Base-by-base conservation (phyloP, 192 early-diverging fungal species). In the Coemansia sp. region DNA sequence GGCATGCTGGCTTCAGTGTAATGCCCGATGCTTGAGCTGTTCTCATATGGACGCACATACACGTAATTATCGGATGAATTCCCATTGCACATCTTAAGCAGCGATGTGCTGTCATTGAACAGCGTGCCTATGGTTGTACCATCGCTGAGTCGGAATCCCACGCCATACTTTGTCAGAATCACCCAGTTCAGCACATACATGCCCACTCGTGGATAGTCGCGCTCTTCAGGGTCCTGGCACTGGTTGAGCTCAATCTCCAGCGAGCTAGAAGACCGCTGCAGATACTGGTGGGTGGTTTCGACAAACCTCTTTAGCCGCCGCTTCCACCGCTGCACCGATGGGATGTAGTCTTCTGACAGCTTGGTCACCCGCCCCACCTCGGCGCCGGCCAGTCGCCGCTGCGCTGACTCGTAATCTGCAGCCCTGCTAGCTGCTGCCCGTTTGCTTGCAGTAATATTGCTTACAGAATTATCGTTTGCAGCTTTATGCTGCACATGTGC, bases 141-240 rank as follows among this genome's bases (percentile, higher is more conserved):
- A 63, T 97, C 92, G 21, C 87, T 85, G 53, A 97, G 68, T 45
- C 87, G 82, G 70, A 94, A 98, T 1, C 89, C 90, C 47, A 97
- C 67, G 8, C 96, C 96, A 63, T 94, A 96, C 36, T 89, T 91
- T 55, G 79, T 70, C 11, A 87, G 79, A 55, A 86, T 87, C 51
- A 97, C 82, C 93, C 94, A 98, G 64, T 89, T 92, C 21, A 83
- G 81, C 35, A 98, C 80, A 56, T 93, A 96, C 23, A 91, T 69
- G 50, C 73, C 73, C 3, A 77, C 73, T 6, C 50, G 59, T 15
- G 75, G 19, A 31, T 52, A 57, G 65, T 69, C 43, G 10, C 33
- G 33, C 33, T 35, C 33, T 10, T 35, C 33, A 35, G 33, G 33
- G 33, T 35, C 33, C 10, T 46, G 18, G 44, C 44, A 18, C 23